These are phyloP conservation scores for Coleophoma eucalyptorum DNA, from an alignment of 2,329 filamentous ascomycete genomes.

Conservation along the genomic window DNA sequence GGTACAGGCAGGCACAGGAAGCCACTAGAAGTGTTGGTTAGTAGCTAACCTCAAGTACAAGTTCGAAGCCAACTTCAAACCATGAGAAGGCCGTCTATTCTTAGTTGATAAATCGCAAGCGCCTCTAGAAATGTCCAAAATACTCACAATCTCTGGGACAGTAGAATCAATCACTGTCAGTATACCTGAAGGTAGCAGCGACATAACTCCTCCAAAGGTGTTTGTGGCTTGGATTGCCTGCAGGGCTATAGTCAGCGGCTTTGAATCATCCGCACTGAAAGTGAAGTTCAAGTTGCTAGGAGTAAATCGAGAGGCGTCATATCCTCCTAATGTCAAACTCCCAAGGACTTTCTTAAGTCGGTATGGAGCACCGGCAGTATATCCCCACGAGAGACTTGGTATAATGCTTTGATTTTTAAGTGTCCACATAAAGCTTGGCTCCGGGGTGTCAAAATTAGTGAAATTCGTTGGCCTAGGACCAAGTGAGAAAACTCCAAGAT, in stretches of 20 bases:
- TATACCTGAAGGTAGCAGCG: neutral
- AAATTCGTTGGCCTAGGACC: constrained; percentile 34
- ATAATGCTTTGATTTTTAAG: constrained; percentile 30
- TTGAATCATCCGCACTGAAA: constrained; percentile 31
- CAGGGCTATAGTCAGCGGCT: constrained; percentile 30
- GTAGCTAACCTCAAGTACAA: no score
- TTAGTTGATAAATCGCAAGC: neutral
- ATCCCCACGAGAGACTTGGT: constrained; percentile 34
- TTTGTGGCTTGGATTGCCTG: constrained; percentile 27
- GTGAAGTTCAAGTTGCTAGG: constrained; percentile 31
- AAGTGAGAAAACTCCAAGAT: constrained; percentile 32
- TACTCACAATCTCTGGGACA: neutral
- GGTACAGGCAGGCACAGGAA: constrained; percentile 15
- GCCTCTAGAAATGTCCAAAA: neutral
- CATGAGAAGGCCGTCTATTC: neutral
- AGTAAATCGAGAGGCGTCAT: constrained; percentile 32
- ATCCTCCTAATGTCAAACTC: constrained; percentile 34
- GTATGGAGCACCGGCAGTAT: constrained; percentile 36
- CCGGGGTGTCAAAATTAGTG: constrained; percentile 27
- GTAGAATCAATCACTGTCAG: neutral
- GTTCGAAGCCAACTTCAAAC: neutral
- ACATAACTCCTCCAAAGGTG: neutral
- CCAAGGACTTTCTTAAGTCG: constrained; percentile 27
- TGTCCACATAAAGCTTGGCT: constrained; percentile 30
- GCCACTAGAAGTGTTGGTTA: neutral